A percentile compares a stretch with the other conserved stretches of the same genome.
Evolutionary conservation across 805 yeast species (phyloP).

Genomic region (Starmerella bacillaris): DNA sequence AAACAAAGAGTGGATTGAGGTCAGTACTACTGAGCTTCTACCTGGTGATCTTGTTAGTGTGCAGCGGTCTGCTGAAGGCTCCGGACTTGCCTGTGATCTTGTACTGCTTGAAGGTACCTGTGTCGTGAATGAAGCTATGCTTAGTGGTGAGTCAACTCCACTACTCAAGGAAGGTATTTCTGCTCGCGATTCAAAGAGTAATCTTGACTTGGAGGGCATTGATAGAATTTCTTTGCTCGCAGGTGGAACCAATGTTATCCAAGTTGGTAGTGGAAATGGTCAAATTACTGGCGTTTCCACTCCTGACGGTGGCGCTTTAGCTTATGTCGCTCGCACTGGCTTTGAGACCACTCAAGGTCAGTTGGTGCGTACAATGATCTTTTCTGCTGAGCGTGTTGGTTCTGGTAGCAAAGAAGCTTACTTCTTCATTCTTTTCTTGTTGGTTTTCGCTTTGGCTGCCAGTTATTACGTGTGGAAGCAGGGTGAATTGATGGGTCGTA

Average conservation of each 20-base stretch:
- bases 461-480: constrained; percentile 97
- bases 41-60: constrained; percentile 83
- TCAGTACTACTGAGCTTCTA: constrained; percentile 55
- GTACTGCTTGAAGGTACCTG: constrained; percentile 75
- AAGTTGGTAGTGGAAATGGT: constrained; percentile 54
- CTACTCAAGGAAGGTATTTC: constrained; percentile 78
- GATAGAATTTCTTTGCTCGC: constrained; percentile 79
- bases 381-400: constrained; percentile 87
- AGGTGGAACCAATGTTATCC: constrained; percentile 93
- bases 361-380: constrained; percentile 91
- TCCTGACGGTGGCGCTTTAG: constrained; percentile 86
- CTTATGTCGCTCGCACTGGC: constrained; percentile 84
- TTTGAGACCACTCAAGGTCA: constrained; percentile 97
- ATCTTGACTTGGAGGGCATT: constrained; percentile 54
- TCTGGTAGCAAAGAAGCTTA: constrained; percentile 92
- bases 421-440: constrained; percentile 73
- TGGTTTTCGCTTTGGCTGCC: constrained; percentile 84
- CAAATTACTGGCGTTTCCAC: constrained; percentile 29
- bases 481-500: constrained; percentile 89
- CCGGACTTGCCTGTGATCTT: constrained; percentile 88
- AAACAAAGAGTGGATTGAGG: constrained; percentile 46
- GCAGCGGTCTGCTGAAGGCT: constrained; percentile 74
- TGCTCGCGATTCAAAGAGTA: constrained; percentile 57
- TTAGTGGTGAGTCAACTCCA: constrained; percentile 96
- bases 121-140: constrained; percentile 96